Base-by-base conservation (phyloP, 108 stramenopile genomes). In the Nannochloropsis salina region DNA sequence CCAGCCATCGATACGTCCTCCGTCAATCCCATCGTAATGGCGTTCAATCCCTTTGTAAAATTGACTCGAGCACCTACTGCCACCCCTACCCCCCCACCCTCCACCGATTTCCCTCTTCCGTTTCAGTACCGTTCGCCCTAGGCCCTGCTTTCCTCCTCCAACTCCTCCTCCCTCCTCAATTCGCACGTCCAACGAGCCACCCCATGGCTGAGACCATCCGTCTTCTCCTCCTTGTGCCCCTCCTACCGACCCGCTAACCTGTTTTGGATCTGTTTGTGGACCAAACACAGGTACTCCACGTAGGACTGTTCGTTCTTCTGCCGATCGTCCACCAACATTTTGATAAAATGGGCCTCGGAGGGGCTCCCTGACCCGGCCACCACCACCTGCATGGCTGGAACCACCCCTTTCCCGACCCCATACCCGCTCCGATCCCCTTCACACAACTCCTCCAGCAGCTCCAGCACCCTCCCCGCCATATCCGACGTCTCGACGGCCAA, bases 241-340 rank as follows among this genome's bases (percentile, higher is more conserved):
- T 74, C 61, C 61, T 74, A 74, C 61, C 61, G 61, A 74, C 61
- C 61, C 6, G 61, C 61, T 2, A 74, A 74, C 61, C 61, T 1
- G 6, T 81, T 81, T 44, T 86, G 92, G 81, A 93, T 87, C 18
- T 88, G 83, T 20, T 86, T 81, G 83, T 93, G 92, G 8, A 93
- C 61, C 22, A 84, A 40, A 84, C 88, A 89, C 8, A 93, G 81
- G 44, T 92, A 93, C 85, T 93, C 92, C 81, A 91, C 90, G 83
- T 93, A 93, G 44, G 84, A 83, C 80, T 84, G 86, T 21, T 91
- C 92, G 82, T 92, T 87, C 45, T 31, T 61, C 42, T 91, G 90
- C 40, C 85, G 84, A 85, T 93, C 92, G 80, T 93, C 92, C n/a
- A 93, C 90, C 83, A 93, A 86, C 80, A 93, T 83, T 81, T 86